Percentiles rank a stretch among this genome's conserved stretches.
These are phyloP conservation scores for Mycotypha africana DNA, from an alignment of 371 early-diverging fungal species.

Conservation along the genomic window DNA sequence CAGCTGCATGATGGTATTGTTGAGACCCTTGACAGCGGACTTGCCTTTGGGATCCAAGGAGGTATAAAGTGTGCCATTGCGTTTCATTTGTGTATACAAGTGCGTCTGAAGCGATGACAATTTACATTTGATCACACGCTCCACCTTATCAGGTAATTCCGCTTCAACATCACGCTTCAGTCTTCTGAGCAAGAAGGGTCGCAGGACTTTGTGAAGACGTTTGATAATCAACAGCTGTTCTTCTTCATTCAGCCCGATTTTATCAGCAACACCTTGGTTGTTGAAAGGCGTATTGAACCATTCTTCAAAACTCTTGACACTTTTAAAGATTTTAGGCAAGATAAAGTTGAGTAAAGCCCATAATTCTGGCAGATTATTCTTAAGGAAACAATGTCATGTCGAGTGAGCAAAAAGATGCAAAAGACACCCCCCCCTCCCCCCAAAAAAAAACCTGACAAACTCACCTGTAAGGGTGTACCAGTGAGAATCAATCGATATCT, in stretches of 20 bases:
- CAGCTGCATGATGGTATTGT: slow-evolving; percentile 98
- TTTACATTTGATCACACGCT: slow-evolving; percentile 92
- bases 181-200: slow-evolving; percentile 96
- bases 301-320: slow-evolving; percentile 94
- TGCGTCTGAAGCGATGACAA: slow-evolving; percentile 83
- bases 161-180: slow-evolving; percentile 99
- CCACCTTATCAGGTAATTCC: slow-evolving; percentile 98
- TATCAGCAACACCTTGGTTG: slow-evolving; percentile 77
- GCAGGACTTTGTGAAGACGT: slow-evolving; percentile 92
- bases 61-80: slow-evolving; percentile 63
- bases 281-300: slow-evolving; percentile 98
- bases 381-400: no score
- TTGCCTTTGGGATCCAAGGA: slow-evolving; percentile 42
- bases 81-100: slow-evolving; percentile 74
- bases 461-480: slow-evolving; percentile 96
- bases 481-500: slow-evolving; percentile 96
- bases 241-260: slow-evolving; percentile 93
- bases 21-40: slow-evolving; percentile 74
- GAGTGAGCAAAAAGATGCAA: no score
- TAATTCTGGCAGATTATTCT: slow-evolving; percentile 98
- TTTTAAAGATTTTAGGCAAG: slow-evolving; percentile 93
- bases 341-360: slow-evolving; percentile 99
- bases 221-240: slow-evolving; percentile 95
- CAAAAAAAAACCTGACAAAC: no score
- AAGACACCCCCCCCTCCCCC: no score